Conservation (phyloP, 257 asterid species). For the Fraxinus anomala region DNA sequence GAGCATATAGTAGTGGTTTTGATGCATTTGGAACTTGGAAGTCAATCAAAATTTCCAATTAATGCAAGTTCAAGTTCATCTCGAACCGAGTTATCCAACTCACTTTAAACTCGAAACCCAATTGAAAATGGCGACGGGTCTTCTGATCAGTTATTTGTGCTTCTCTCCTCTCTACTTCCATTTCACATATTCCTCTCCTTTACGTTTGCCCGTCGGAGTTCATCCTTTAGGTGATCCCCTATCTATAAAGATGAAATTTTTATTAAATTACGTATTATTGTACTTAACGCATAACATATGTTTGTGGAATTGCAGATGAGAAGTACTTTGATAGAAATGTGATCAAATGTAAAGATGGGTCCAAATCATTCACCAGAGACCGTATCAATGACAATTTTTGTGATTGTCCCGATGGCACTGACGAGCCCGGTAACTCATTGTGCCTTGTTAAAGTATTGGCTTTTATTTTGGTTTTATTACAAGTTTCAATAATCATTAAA, state of each 20-base stretch:
- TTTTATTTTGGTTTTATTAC: not conserved
- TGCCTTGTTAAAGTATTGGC: not conserved
- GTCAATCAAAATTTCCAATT: not conserved
- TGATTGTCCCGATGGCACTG: constrained; percentile 89
- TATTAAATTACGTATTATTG: not conserved
- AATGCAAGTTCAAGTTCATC: not conserved
- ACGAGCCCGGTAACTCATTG: constrained; percentile 73
- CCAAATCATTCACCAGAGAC: constrained; percentile 66
- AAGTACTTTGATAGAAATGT: constrained; percentile 56
- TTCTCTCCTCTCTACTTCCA: constrained; percentile 30
- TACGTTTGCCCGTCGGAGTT: constrained; percentile 50
- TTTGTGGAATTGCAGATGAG: constrained; percentile 54
- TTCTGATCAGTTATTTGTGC: constrained; percentile 24
- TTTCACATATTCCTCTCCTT: constrained; percentile 41
- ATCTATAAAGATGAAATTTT: not conserved
- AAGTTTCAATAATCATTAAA: not conserved
- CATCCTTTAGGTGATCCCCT: constrained; percentile 71
- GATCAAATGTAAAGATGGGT: constrained; percentile 83
- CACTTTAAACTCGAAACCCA: not conserved
- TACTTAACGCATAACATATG: not conserved
- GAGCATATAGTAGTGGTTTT: too few relatives aligned
- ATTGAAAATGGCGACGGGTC: constrained; percentile 29
- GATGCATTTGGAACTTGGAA: too few relatives aligned
- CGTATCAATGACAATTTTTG: constrained; percentile 84
- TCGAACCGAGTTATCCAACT: not conserved